Conservation (phyloP, 2,329 filamentous ascomycete genomes). For the Leptodontidium sp. region DNA sequence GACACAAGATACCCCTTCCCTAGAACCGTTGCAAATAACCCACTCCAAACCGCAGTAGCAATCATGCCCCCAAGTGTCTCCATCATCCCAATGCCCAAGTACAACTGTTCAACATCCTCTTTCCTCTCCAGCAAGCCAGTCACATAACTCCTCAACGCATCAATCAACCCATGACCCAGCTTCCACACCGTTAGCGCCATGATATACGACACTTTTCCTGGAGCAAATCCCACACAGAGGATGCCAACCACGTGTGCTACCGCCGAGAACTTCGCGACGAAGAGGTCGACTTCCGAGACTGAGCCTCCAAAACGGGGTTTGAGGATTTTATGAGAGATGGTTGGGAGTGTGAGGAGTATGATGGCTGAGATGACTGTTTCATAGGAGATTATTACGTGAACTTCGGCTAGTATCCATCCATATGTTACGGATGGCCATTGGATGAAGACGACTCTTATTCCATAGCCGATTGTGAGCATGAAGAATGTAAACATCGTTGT, state of each 20-base stretch:
- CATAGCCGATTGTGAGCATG: constrained; percentile 21
- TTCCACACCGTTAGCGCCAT: constrained; percentile 21
- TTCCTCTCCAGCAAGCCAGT: constrained; percentile 27
- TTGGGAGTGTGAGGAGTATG: constrained; percentile 30
- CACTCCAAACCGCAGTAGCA: constrained; percentile 29
- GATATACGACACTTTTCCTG: constrained; percentile 24
- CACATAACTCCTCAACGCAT: constrained; percentile 29
- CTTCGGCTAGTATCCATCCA: constrained; percentile 32
- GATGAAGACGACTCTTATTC: constrained; percentile 25
- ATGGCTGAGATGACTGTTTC: constrained; percentile 28
- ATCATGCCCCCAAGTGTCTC: constrained; percentile 32
- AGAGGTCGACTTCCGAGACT: constrained; percentile 24
- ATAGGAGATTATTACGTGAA: constrained; percentile 26
- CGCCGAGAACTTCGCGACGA: constrained; percentile 26
- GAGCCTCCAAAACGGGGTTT: constrained; percentile 21
- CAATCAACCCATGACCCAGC: constrained; percentile 23
- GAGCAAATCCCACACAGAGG: constrained; percentile 24
- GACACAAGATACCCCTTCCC: constrained; percentile 25
- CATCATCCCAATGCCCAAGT: constrained; percentile 35
- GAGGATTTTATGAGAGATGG: constrained; percentile 23
- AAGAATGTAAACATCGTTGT: constrained; percentile 31
- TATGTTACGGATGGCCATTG: constrained; percentile 33
- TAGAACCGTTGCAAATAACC: constrained; percentile 24
- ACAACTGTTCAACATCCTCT: constrained; percentile 32
- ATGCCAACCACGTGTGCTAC: constrained; percentile 20